Conservation (phyloP, 2,329 filamentous ascomycete species). For the Seiridium cupressi region DNA sequence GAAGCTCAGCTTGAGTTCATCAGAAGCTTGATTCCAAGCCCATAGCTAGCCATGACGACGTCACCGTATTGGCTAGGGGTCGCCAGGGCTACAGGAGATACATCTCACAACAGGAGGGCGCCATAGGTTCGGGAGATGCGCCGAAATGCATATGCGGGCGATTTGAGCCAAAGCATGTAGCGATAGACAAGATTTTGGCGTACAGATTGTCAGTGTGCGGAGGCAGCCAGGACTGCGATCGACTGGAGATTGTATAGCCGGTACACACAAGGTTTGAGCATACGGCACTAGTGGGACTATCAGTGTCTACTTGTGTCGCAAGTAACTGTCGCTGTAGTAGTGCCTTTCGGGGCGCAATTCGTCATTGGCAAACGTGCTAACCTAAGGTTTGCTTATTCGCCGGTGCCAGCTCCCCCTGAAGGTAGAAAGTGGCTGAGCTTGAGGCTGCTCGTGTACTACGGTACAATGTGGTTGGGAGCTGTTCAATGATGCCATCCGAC, state of each 20-base stretch:
- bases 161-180: no score
- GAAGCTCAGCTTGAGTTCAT: not conserved
- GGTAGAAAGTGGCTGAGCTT: no score
- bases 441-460: no score
- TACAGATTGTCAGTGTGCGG: not conserved
- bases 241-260: not conserved
- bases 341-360: constrained; percentile 1
- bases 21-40: not conserved
- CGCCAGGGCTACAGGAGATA: not conserved
- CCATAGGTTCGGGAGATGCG: not conserved
- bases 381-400: no score
- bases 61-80: not conserved
- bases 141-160: not conserved
- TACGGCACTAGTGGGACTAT: not conserved
- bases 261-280: not conserved
- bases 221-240: not conserved
- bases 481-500: no score
- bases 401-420: no score
- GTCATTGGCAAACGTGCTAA: not conserved
- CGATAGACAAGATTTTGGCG: not conserved
- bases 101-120: not conserved
- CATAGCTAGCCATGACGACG: not conserved
- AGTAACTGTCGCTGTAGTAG: not conserved
- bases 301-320: not conserved
- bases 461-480: no score